Evolutionary conservation across 1,139 yeast species (phyloP), one percentile per base, ranked within the genome.

Genomic region (Tardiomyces depauwii): DNA sequence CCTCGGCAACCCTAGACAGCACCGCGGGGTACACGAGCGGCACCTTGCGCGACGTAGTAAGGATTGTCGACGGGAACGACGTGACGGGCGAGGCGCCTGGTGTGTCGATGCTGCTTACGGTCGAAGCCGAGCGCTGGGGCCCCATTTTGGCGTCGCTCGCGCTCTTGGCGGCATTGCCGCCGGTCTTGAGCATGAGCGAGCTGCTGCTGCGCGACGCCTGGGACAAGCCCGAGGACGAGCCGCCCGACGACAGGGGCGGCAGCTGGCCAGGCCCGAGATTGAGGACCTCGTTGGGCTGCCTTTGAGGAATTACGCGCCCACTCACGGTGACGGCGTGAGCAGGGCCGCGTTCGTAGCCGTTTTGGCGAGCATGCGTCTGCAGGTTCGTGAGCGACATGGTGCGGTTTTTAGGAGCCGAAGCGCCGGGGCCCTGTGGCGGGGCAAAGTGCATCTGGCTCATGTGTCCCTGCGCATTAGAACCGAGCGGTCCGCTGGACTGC

Each of bases 1-100:
- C 76, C 25, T 74, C 76, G 0, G 97, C 95, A 12, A 93, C 97
- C 48, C 80, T 74, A 1, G 96, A 87, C 23, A 91, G 68, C 58
- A 87, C 59, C 1, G 97, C 97, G 0, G 97, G 96, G 62, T 91
- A 88, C 2, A 88, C 88, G 19, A 72, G 63, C 2, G 93, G 89
- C 45, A 73, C 75, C 48, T 70, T 72, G 10, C 75, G 61, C 11
- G 74, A 63, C 1, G 75, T 59, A 2, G 75, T 64, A 13, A 70
- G 65, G 39, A 71, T 63, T 0, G 80, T 68, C 40, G 74, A 61
- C 39, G 60, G 57, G 2, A 45, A 44, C 40, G 74, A 61, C 39
- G 60, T 56, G 2, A 45, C 44, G 40, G 52, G 39, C 14, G 56
- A 50, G 27, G 53, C 49, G 42, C 51, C 47, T 1, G 57, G 54